Percentiles rank a stretch among this genome's conserved stretches.
These are phyloP conservation scores for Globisporangium lucens DNA, from an alignment of 352 stramenopile genomes.

Conservation along the genomic window DNA sequence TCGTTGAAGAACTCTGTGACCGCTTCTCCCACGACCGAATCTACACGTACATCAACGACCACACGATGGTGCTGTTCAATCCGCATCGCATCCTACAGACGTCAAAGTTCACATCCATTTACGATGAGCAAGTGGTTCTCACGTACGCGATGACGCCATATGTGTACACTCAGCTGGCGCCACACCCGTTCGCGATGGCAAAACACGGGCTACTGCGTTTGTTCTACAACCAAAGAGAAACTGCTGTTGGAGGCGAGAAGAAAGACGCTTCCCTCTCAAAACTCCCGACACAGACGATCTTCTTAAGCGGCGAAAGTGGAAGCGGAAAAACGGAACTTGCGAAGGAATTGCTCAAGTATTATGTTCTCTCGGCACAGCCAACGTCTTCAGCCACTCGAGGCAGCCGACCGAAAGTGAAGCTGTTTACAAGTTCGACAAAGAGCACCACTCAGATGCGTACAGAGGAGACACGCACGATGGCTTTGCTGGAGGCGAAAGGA, in stretches of 20 bases:
- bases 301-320: conserved; percentile 65
- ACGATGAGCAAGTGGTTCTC: conserved; percentile 74
- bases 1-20: conserved; percentile 22
- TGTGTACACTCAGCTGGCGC: conserved; percentile 35
- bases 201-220: conserved; percentile 55
- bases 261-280: neutral
- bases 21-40: conserved; percentile 52
- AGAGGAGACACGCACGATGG: conserved; percentile 67
- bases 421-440: conserved; percentile 83
- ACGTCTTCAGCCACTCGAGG: conserved; percentile 17
- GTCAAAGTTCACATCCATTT: conserved; percentile 76
- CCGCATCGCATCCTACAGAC: conserved; percentile 75
- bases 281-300: conserved; percentile 26
- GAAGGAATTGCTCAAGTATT: conserved; percentile 80
- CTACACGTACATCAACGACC: conserved; percentile 61
- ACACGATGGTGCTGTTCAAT: conserved; percentile 68
- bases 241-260: neutral
- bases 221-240: conserved; percentile 27
- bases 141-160: conserved; percentile 50
- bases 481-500: conserved; percentile 69
- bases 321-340: conserved; percentile 75
- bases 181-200: conserved; percentile 72
- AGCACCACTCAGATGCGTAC: conserved; percentile 82
- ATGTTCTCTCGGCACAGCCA: conserved; percentile 52
- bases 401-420: conserved; percentile 37